A percentile compares a stretch with the other conserved stretches of the same genome.
phyloP scores from a whole-genome alignment of 495 filamentous ascomycete genomes.

The Annulohypoxylon moriforme region DNA sequence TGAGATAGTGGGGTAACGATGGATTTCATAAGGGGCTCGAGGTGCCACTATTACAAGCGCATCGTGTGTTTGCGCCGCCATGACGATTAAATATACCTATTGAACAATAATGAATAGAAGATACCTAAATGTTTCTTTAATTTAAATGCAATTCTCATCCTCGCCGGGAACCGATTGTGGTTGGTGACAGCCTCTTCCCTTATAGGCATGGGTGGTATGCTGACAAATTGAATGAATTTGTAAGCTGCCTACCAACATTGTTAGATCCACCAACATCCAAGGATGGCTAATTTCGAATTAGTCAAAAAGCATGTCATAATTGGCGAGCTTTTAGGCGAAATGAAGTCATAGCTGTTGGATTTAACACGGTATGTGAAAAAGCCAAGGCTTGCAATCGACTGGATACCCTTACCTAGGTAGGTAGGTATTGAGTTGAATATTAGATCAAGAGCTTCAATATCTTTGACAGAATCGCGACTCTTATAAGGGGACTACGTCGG shows the following conservation, averaged over 20 bases:
- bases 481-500: no score
- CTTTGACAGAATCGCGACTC: no score
- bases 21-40: slow-evolving; percentile 52
- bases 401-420: neutral
- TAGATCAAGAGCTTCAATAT: no score
- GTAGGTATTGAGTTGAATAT: no score
- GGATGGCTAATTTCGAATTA: neutral
- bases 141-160: no score
- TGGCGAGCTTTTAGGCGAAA: neutral
- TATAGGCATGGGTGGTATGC: neutral
- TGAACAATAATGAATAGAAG: neutral
- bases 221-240: slow-evolving; percentile 7
- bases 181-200: neutral
- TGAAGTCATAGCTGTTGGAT: neutral
- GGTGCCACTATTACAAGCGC: slow-evolving; percentile 54
- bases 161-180: no score
- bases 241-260: neutral
- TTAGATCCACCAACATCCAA: neutral
- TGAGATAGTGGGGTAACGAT: slow-evolving; percentile 50
- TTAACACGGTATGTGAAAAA: neutral
- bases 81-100: neutral
- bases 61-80: slow-evolving; percentile 49
- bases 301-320: neutral
- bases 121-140: no score
- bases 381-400: neutral